phyloP scores from a whole-genome alignment of 148 eudicot genomes.

The Rheum nobile region DNA sequence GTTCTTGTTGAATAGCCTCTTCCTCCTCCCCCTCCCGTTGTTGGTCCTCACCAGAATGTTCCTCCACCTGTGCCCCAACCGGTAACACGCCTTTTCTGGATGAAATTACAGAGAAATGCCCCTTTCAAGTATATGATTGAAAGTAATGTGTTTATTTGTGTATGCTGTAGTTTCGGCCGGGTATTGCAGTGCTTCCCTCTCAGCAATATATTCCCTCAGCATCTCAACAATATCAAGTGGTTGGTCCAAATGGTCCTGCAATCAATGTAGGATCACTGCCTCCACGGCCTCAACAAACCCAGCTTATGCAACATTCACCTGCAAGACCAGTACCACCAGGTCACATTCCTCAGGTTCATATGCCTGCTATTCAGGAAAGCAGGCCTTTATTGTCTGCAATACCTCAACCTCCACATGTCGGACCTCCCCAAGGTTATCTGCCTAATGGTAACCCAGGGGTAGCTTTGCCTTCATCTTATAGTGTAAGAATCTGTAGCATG shows the following conservation, averaged over 20 bases:
- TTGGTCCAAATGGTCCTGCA: conserved; percentile 27
- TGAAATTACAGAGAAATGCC: neutral
- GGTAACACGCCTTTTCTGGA: conserved; percentile 28
- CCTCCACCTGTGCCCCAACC: conserved; percentile 63
- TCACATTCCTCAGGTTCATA: conserved; percentile 38
- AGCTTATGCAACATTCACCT: conserved; percentile 45
- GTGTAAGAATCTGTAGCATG: conserved; percentile 32
- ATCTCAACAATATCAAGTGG: conserved; percentile 63
- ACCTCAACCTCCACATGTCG: conserved; percentile 35
- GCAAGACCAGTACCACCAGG: conserved; percentile 37
- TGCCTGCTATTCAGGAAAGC: conserved; percentile 43
- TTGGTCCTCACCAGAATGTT: conserved; percentile 50
- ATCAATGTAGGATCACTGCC: conserved; percentile 54
- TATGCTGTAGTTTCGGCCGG: conserved; percentile 56
- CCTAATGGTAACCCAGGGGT: conserved; percentile 40
- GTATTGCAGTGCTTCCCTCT: conserved; percentile 42
- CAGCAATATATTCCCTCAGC: conserved; percentile 49
- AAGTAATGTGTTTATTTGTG: neutral
- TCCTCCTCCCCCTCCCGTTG: conserved; percentile 34
- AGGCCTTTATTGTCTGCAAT: conserved; percentile 40
- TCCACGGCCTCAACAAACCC: conserved; percentile 41
- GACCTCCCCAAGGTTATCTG: conserved; percentile 43
- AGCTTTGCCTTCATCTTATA: conserved; percentile 39
- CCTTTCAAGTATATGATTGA: neutral
- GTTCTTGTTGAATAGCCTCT: conserved; percentile 34